A percentile compares a stretch with the other conserved stretches of the same genome.
Conservation (phyloP, 2,329 filamentous ascomycete genomes). For the Botrytis galanthina region DNA sequence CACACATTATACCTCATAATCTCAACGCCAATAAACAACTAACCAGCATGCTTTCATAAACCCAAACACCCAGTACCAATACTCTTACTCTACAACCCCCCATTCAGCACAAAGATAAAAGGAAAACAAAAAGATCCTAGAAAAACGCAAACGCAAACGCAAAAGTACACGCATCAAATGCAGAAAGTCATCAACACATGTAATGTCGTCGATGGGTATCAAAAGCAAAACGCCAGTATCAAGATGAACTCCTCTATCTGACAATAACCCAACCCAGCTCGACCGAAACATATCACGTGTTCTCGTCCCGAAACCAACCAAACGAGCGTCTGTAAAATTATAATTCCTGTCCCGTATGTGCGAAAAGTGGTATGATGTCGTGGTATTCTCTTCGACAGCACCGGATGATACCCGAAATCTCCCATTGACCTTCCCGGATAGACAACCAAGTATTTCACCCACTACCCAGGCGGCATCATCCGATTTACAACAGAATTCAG, state of each 20-base stretch:
- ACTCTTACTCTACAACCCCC: not conserved
- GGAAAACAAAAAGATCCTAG: not conserved
- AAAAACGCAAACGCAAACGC: not conserved
- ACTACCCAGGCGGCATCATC: not conserved
- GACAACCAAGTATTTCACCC: not conserved
- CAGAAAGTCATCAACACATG: not conserved
- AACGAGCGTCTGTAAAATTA: no score
- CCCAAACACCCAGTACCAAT: not conserved
- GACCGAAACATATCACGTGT: not conserved
- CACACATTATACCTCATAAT: not conserved
- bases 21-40: not conserved
- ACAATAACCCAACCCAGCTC: not conserved
- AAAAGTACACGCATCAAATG: not conserved
- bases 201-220: fast-evolving
- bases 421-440: not conserved
- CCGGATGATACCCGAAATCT: not conserved
- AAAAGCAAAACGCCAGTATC: not conserved
- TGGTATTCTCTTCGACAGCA: not conserved
- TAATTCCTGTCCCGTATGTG: no score
- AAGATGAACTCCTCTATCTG: not conserved
- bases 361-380: no score
- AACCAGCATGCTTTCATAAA: not conserved
- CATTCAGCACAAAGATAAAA: not conserved
- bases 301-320: not conserved
- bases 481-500: not conserved